phyloP scores from a whole-genome alignment of 129 eudicot genomes.

The Pittosporum tobira region DNA sequence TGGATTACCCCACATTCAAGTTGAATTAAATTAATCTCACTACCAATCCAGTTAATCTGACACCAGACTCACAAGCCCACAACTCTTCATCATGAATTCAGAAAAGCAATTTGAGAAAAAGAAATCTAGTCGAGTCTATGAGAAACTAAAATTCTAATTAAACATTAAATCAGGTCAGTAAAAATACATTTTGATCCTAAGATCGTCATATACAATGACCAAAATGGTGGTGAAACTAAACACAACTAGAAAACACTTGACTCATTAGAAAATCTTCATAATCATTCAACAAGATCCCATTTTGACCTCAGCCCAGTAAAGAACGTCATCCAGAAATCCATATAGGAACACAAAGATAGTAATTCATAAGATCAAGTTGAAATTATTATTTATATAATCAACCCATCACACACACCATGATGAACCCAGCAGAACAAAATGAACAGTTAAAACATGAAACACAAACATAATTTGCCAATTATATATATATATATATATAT shows the following conservation, averaged over 20 bases:
- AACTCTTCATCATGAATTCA: not conserved
- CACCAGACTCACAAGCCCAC: not conserved
- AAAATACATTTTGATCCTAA: not conserved
- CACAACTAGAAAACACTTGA: not conserved
- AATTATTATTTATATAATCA: not conserved
- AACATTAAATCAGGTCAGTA: not conserved
- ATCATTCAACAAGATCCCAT: conserved; percentile 9
- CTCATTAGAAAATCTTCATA: not conserved
- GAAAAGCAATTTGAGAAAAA: too few species aligned
- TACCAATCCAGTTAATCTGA: not conserved
- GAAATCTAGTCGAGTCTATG: not conserved
- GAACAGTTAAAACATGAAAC: not conserved
- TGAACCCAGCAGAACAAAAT: not conserved
- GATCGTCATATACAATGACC: not conserved
- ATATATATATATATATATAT: not conserved
- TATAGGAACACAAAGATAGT: not conserved
- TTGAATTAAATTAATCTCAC: not conserved
- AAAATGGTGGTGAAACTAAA: not conserved
- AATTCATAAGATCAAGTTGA: not conserved
- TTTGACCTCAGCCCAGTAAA: conserved; percentile 4
- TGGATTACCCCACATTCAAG: not conserved
- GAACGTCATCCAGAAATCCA: not conserved
- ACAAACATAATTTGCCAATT: too few species aligned
- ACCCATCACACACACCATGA: not conserved
- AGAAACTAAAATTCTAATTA: not conserved